Evolutionary conservation across 2,329 filamentous ascomycete genomes (phyloP).

Genomic region (Exophiala oligosperma): DNA sequence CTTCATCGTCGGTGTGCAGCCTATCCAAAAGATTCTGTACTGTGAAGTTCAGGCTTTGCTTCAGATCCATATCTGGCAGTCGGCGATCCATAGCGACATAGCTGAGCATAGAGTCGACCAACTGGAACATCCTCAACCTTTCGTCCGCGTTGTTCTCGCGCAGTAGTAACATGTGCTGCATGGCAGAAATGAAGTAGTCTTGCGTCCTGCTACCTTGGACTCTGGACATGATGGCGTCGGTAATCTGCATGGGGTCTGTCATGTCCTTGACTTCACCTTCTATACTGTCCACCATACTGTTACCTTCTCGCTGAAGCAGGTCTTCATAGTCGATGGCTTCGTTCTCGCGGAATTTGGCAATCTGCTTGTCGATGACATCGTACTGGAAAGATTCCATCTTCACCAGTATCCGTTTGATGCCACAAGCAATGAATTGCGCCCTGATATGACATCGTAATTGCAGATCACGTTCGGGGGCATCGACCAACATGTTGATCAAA

Average conservation of each 20-base stretch:
- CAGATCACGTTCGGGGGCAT: constrained; percentile 84
- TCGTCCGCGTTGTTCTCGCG: constrained; percentile 91
- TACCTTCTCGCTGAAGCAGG: constrained; percentile 86
- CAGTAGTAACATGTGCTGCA: constrained; percentile 93
- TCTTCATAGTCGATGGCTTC: constrained; percentile 99
- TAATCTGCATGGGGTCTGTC: constrained; percentile 88
- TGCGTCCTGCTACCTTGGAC: constrained; percentile 81
- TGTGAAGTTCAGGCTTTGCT: constrained; percentile 95
- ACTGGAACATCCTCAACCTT: constrained; percentile 89
- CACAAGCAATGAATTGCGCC: constrained; percentile 93
- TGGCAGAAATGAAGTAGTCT: constrained; percentile 92
- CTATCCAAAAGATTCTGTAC: constrained; percentile 94
- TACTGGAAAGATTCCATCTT: constrained; percentile 99
- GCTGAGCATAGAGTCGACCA: constrained; percentile 97
- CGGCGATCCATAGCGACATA: constrained; percentile 98
- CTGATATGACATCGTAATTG: constrained; percentile 91
- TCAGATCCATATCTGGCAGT: constrained; percentile 93
- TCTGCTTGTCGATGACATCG: constrained; percentile 96
- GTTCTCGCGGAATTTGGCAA: constrained; percentile 88
- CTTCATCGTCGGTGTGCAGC: constrained; percentile 93
- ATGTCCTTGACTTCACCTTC: constrained; percentile 88
- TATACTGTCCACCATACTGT: constrained; percentile 82
- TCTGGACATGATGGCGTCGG: constrained; percentile 85
- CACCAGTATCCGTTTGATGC: constrained; percentile 86
- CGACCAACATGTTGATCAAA: constrained; percentile 93